phyloP scores from a whole-genome alignment of 345 rosid genomes.

The Eucalyptus cloeziana region DNA sequence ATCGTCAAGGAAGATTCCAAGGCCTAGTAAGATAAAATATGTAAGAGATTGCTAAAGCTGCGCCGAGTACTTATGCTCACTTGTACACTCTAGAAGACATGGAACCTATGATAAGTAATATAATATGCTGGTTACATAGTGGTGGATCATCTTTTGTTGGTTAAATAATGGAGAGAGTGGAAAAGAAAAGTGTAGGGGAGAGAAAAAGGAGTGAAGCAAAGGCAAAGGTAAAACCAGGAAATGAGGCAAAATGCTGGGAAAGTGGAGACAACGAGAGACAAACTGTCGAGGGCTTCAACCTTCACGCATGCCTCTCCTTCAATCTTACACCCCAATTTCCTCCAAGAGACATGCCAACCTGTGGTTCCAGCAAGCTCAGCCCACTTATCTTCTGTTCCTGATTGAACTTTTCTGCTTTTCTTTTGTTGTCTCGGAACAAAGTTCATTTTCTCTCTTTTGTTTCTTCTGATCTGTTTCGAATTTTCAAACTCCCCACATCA shows the following conservation, averaged over 20 bases:
- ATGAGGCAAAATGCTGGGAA: constrained; percentile 20
- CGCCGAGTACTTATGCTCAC: neutral
- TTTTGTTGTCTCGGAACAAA: neutral
- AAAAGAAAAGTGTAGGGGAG: neutral
- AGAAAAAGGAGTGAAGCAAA: neutral
- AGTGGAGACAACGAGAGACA: constrained; percentile 18
- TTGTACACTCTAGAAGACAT: neutral
- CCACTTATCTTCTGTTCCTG: neutral
- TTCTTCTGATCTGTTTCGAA: neutral
- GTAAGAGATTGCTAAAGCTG: neutral
- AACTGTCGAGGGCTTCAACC: constrained; percentile 20
- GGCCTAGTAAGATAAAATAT: neutral
- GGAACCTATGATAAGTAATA: neutral
- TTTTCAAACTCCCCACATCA: neutral
- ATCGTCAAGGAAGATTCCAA: neutral
- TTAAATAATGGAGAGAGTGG: neutral
- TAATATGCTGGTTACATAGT: neutral
- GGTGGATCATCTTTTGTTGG: neutral
- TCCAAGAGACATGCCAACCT: constrained; percentile 14
- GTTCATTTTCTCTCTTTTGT: neutral
- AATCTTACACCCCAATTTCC: neutral
- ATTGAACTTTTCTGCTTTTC: neutral
- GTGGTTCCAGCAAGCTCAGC: neutral
- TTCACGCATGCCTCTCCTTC: constrained; percentile 30
- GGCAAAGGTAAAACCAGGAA: constrained; percentile 17